These are phyloP conservation scores for Litchi chinensis DNA, from an alignment of 345 rosid species.

Conservation along the genomic window DNA sequence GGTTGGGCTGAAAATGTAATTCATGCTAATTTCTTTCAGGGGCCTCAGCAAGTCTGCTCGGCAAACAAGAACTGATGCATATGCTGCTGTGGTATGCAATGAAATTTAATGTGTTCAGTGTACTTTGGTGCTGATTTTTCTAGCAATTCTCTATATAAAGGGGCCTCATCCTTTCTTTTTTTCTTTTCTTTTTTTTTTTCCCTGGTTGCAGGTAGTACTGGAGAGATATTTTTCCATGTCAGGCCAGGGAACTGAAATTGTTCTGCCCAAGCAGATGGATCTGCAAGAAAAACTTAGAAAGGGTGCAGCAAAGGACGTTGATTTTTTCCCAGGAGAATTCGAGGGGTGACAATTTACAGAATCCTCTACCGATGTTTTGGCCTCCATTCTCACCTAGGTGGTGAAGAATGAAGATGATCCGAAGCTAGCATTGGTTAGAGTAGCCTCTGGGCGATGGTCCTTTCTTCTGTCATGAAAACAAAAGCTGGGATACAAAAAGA, in stretches of 20 bases:
- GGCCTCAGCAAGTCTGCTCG: constrained; percentile 63
- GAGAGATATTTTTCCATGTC: constrained; percentile 75
- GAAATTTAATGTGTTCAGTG: background rate
- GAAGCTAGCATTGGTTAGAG: background rate
- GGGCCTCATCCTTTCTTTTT: background rate
- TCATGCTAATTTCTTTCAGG: constrained; percentile 47
- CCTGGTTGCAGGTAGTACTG: constrained; percentile 63
- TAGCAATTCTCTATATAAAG: background rate
- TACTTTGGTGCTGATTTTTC: background rate
- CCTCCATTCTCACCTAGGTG: background rate
- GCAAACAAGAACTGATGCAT: constrained; percentile 64
- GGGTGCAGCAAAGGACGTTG: constrained; percentile 51
- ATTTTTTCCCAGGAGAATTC: constrained; percentile 43
- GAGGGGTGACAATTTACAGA: constrained; percentile 17
- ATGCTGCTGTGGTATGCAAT: constrained; percentile 74
- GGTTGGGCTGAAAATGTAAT: background rate
- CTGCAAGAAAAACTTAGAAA: constrained; percentile 73
- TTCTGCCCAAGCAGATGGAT: constrained; percentile 66
- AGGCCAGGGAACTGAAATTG: constrained; percentile 66
- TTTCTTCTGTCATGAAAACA: background rate
- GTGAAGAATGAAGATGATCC: background rate
- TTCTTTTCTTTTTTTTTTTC: constrained; percentile 1
- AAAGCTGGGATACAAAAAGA: background rate
- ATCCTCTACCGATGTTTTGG: background rate
- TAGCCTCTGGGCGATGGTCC: background rate